Base-by-base conservation (phyloP, 805 yeast species). In the Metschnikowia hibisci region DNA sequence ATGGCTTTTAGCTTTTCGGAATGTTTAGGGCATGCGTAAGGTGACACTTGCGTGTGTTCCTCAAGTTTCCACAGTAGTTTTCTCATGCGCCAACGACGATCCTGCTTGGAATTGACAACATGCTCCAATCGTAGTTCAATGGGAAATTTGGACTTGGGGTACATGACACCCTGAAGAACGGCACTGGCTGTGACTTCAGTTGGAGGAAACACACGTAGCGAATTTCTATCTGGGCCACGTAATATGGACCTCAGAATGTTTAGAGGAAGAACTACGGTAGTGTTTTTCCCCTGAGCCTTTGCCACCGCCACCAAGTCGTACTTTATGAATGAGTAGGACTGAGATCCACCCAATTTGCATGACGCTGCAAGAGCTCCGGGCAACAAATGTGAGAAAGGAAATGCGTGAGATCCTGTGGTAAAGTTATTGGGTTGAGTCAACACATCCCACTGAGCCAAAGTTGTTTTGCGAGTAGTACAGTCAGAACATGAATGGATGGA, bases 181-280 rank as follows among this genome's bases (percentile, higher is more conserved):
- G 95, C 93, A 22, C 84, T 79, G 6, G 96, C 95, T 3, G 88
- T 82, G 29, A 93, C 82, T 33, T 84, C 86, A 0, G 98, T 91
- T 6, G 99, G 98, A 1, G 99, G 99, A 63, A 93, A 93, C 1
- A 93, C 87, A 47, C 99, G 76, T 30, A 88, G 66, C 1, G 96
- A 87, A 57, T 86, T 87, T 53, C 89, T 74, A 59, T 90, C 96
- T 2, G 87, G 86, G 6, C 93, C 91, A 35, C 87, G 70, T 18
- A 87, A 61, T 25, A 91, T 78, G 44, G 95, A 84, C 54, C 99
- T 75, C 34, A 84, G 74, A 2, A 93, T 72, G 51, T 82, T 75
- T 7, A 93, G 61, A 0, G 96, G 95, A 46, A 86, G 66, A 18
- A 77, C 64, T n/a, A 63, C 61, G 12, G 56, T 62, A 2, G 53